Percentiles rank a stretch among this genome's conserved stretches.
phyloP scores from a whole-genome alignment of 441 rosid species.

The Metrosideros polymorpha region DNA sequence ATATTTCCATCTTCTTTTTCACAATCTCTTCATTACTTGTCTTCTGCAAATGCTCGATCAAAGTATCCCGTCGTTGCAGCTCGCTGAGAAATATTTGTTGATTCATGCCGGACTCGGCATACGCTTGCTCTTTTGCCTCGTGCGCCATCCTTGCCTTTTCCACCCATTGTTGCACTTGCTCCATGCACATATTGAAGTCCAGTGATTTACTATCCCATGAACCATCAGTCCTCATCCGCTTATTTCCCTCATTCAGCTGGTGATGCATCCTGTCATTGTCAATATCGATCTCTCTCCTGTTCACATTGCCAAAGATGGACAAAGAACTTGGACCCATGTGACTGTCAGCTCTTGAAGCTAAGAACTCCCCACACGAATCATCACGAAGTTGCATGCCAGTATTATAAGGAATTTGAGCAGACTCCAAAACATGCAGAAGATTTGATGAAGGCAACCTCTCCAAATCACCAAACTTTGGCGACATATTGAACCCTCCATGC shows the following conservation, averaged over 20 bases:
- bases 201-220: constrained; percentile 42
- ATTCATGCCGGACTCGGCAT: constrained; percentile 30
- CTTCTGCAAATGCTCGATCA: constrained; percentile 58
- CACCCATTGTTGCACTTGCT: constrained; percentile 30
- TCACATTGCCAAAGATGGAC: constrained; percentile 32
- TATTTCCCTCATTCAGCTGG: constrained; percentile 34
- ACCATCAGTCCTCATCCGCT: constrained; percentile 58
- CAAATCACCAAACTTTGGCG: constrained; percentile 31
- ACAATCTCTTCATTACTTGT: constrained; percentile 47
- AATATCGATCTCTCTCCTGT: constrained; percentile 52
- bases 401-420: constrained; percentile 35
- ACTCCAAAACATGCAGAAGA: constrained; percentile 54
- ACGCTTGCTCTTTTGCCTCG: constrained; percentile 38
- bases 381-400: constrained; percentile 39
- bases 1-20: constrained; percentile 34
- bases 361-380: constrained; percentile 40
- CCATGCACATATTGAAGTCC: constrained; percentile 35
- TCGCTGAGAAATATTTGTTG: constrained; percentile 44
- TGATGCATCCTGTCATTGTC: constrained; percentile 36
- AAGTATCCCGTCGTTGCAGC: constrained; percentile 32
- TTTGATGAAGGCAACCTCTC: constrained; percentile 41
- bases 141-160: constrained; percentile 44
- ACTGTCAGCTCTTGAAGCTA: constrained; percentile 38
- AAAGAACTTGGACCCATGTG: constrained; percentile 38
- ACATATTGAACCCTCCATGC: constrained; percentile 35